phyloP scores from a whole-genome alignment of 495 filamentous ascomycete species.

The Neurospora sp. region DNA sequence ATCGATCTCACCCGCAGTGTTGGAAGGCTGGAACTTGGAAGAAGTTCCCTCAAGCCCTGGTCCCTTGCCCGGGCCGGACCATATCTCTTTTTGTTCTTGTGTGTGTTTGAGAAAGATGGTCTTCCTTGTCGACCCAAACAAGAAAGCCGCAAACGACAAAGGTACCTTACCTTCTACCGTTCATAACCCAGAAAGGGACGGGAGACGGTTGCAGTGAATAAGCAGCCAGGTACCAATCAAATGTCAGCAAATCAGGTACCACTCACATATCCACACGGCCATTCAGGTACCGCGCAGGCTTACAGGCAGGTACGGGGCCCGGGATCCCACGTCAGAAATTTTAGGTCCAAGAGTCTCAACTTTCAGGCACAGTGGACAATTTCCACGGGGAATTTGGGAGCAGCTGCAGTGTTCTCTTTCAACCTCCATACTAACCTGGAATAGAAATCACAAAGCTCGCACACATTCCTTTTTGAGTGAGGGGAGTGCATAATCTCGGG shows the following conservation, averaged over 20 bases:
- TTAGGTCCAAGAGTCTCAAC: neutral
- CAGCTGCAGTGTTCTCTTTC: neutral
- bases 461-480: neutral
- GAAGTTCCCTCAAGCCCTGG: neutral
- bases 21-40: neutral
- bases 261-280: neutral
- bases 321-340: neutral
- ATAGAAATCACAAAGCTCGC: neutral
- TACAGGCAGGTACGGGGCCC: neutral
- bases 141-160: neutral
- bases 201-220: neutral
- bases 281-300: neutral
- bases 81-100: neutral
- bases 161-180: neutral
- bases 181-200: neutral
- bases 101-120: neutral
- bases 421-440: neutral
- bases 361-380: neutral
- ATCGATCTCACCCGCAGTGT: neutral
- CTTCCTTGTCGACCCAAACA: neutral
- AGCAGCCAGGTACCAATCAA: neutral
- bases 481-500: neutral
- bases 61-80: neutral
- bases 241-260: neutral
- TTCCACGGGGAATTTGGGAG: neutral